Conservation (phyloP, 2,329 filamentous ascomycete genomes). For the Ophiostoma sp. region DNA sequence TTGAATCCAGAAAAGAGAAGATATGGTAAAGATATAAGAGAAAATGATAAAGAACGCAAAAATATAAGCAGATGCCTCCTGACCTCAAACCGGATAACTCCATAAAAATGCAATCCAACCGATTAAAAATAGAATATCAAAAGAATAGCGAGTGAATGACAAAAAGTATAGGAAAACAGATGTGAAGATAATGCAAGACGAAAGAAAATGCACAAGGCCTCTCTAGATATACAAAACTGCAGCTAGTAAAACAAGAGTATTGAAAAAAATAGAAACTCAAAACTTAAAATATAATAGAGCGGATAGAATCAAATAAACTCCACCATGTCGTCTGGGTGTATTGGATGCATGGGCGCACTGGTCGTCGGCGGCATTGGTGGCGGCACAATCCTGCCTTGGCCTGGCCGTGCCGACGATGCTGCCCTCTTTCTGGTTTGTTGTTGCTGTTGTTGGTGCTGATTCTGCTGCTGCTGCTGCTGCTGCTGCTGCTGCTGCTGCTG, state of each 20-base stretch:
- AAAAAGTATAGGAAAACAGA: neutral
- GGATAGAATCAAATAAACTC: conserved; percentile 18
- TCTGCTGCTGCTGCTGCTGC: neutral
- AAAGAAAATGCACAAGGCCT: neutral
- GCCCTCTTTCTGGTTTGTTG: conserved; percentile 8
- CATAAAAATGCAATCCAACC: conserved; percentile 18
- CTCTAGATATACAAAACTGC: neutral
- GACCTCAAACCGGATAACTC: conserved; percentile 13
- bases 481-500: neutral
- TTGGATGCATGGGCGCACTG: conserved; percentile 14
- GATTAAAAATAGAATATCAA: conserved; percentile 12
- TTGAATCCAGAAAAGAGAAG: neutral
- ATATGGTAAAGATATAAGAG: neutral
- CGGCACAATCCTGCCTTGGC: conserved; percentile 3
- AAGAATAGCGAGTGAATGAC: neutral
- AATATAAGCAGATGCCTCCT: neutral
- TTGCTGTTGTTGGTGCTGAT: conserved; percentile 5
- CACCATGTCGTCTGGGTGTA: conserved; percentile 22
- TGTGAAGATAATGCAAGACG: neutral
- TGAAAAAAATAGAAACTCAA: neutral
- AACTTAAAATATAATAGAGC: neutral
- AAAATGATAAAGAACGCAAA: neutral
- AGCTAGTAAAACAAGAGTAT: conserved; percentile 15
- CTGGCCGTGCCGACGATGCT: neutral
- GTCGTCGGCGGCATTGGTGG: conserved; percentile 21